phyloP scores from a whole-genome alignment of 768 basidiomycete species.

The Leccinum variicolor region DNA sequence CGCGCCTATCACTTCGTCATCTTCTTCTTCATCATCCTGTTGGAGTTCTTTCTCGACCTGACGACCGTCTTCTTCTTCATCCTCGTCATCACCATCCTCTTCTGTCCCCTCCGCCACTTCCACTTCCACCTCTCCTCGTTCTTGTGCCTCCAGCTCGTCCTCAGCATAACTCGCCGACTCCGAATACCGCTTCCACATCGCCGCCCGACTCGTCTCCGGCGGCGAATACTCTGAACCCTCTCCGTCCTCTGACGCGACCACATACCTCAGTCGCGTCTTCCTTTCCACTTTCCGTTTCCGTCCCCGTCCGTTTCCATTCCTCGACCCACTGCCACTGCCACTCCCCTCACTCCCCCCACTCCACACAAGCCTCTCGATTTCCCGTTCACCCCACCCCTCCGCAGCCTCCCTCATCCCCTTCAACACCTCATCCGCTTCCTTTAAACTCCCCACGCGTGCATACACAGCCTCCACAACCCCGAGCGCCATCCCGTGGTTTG shows the following conservation, averaged over 20 bases:
- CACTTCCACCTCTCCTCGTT: neutral
- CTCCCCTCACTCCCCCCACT: no score
- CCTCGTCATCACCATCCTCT: neutral
- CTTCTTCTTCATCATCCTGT: neutral
- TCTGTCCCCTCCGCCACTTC: neutral
- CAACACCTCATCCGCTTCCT: conserved; percentile 37
- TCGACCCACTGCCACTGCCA: no score
- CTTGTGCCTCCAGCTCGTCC: neutral
- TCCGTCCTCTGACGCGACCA: conserved; percentile 10
- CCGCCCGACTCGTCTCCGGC: conserved; percentile 27
- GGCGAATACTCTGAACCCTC: conserved; percentile 24
- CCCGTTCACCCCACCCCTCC: conserved; percentile 24
- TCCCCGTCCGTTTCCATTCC: neutral
- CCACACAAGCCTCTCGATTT: conserved; percentile 6
- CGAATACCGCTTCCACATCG: conserved; percentile 22
- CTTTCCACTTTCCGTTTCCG: neutral
- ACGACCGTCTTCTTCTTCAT: neutral
- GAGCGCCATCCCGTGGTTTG: conserved; percentile 42
- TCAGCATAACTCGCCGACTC: neutral
- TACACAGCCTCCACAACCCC: conserved; percentile 41
- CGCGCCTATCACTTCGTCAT: neutral
- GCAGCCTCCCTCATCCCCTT: conserved; percentile 37
- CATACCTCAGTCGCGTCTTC: conserved; percentile 7
- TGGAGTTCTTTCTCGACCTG: neutral
- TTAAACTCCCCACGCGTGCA: conserved; percentile 31